Percentiles rank a stretch among this genome's conserved stretches.
Evolutionary conservation across 345 rosid species (phyloP).

Genomic region (Citrus glauca): DNA sequence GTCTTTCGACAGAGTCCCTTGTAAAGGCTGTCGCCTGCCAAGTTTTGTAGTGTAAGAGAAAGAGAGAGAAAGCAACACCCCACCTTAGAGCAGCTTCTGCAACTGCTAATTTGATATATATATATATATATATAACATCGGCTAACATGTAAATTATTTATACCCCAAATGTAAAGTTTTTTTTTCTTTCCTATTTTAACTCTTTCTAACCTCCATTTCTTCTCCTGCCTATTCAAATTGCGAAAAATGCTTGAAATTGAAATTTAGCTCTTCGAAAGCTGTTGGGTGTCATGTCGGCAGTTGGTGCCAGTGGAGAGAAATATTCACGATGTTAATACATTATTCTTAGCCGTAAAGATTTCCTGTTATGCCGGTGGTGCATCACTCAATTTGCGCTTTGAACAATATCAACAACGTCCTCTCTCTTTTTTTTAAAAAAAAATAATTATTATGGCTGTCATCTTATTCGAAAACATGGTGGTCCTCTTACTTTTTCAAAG

Average conservation of each 20-base stretch:
- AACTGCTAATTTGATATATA: conserved; percentile 7
- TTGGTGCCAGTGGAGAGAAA: neutral
- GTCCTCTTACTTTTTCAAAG: neutral
- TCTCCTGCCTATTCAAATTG: neutral
- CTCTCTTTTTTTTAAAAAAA: too few species aligned
- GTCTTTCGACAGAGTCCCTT: neutral
- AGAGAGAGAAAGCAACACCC: neutral
- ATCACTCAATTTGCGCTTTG: neutral
- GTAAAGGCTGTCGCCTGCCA: conserved; percentile 19
- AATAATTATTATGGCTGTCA: neutral
- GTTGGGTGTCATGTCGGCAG: neutral
- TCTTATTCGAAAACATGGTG: neutral
- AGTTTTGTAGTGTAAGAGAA: conserved; percentile 38
- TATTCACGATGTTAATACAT: neutral
- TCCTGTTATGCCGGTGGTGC: neutral
- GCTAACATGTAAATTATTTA: conserved; percentile 43
- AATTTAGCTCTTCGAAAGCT: too few species aligned
- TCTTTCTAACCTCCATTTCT: neutral
- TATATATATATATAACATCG: conserved; percentile 2
- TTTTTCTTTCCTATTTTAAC: neutral
- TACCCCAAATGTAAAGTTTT: neutral
- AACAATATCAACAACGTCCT: neutral
- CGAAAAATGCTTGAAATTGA: neutral
- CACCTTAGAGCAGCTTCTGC: conserved; percentile 15
- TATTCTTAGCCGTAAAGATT: neutral